These are phyloP conservation scores for Coccomyxa sp. DNA, from an alignment of 139 green algal genomes.

Conservation along the genomic window DNA sequence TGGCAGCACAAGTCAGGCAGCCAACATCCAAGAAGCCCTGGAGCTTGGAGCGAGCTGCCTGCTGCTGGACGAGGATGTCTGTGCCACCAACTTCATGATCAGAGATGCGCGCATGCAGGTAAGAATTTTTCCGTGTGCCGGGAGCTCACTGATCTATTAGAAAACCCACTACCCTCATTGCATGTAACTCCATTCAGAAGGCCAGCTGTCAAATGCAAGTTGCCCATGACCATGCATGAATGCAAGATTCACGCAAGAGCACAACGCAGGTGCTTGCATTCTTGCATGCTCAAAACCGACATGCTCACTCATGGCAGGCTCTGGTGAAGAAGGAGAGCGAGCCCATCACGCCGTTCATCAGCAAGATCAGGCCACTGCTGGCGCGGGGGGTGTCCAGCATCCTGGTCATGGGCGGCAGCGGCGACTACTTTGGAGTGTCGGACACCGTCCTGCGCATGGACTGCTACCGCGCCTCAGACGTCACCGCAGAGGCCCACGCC, in stretches of 20 bases:
- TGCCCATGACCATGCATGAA: background rate
- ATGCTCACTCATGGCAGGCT: slow-evolving; percentile 19
- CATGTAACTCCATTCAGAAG: background rate
- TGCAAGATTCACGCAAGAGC: background rate
- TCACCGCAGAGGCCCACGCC: slow-evolving; percentile 34
- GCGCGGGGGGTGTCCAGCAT: slow-evolving; percentile 34
- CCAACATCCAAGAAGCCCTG: slow-evolving; percentile 60
- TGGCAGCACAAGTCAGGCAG: slow-evolving; percentile 59
- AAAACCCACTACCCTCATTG: background rate
- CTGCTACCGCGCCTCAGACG: slow-evolving; percentile 32
- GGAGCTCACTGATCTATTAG: background rate
- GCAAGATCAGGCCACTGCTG: slow-evolving; percentile 28
- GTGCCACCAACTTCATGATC: slow-evolving; percentile 74
- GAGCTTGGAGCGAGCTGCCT: slow-evolving; percentile 39
- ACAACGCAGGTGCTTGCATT: too few species aligned
- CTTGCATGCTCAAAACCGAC: background rate
- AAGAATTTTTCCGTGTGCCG: too few species aligned
- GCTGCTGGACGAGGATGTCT: slow-evolving; percentile 71
- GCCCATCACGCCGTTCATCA: slow-evolving; percentile 69
- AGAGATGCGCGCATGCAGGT: slow-evolving; percentile 59
- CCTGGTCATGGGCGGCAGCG: slow-evolving; percentile 57
- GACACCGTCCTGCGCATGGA: slow-evolving; percentile 60
- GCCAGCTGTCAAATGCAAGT: background rate
- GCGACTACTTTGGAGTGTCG: slow-evolving; percentile 62
- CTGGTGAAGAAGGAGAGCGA: slow-evolving; percentile 49